phyloP scores from a whole-genome alignment of 208 protist species.

The Phytomonas serpens region DNA sequence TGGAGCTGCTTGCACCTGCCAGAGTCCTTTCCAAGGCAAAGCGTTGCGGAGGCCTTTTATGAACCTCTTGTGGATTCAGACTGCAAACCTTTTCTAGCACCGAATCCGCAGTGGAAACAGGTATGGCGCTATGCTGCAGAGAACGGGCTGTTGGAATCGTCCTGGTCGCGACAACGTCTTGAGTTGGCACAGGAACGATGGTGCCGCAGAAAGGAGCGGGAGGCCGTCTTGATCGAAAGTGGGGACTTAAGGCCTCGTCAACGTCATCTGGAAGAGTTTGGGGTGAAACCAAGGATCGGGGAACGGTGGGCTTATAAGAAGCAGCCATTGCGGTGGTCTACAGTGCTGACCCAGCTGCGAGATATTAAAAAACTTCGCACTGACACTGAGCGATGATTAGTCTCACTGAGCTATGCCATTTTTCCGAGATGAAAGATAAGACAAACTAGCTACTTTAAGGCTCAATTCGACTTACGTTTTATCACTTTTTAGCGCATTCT shows the following conservation, averaged over 20 bases:
- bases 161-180: constrained; percentile 39
- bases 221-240: background rate
- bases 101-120: constrained; percentile 47
- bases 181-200: constrained; percentile 48
- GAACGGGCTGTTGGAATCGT: constrained; percentile 43
- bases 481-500: background rate
- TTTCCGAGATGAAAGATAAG: background rate
- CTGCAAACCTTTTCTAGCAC: constrained; percentile 22
- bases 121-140: constrained; percentile 46
- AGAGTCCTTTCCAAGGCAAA: constrained; percentile 31
- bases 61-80: constrained; percentile 40
- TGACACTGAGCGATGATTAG: background rate
- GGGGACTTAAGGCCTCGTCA: constrained; percentile 12
- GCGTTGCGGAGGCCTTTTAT: constrained; percentile 56
- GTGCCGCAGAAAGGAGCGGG: constrained; percentile 9
- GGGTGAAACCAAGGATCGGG: constrained; percentile 13
- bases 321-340: constrained; percentile 31
- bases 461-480: background rate
- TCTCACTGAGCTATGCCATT: background rate
- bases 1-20: constrained; percentile 35
- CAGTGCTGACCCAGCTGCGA: constrained; percentile 35
- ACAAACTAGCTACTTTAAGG: background rate
- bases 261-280: constrained; percentile 41
- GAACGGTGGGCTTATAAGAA: constrained; percentile 50
- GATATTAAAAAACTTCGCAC: constrained; percentile 7